Percentiles rank a stretch among this genome's conserved stretches.
Evolutionary conservation across 2,329 filamentous ascomycete species (phyloP).

Genomic region (Parastagonospora nodorum): DNA sequence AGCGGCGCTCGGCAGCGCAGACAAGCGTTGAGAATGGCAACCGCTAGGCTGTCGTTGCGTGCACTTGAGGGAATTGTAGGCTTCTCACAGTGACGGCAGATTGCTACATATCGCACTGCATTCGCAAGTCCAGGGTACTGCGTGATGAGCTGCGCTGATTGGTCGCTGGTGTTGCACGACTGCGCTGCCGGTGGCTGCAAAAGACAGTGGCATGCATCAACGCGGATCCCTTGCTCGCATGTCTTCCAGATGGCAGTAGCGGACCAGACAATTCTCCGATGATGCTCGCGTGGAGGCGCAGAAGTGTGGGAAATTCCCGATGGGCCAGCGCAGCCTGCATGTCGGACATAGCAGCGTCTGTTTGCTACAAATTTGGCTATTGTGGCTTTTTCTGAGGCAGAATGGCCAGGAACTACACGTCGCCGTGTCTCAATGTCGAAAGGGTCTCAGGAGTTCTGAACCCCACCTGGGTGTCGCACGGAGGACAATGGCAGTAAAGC

Average conservation of each 20-base stretch:
- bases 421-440: conserved; percentile 1
- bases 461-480: conserved; percentile 12
- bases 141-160: conserved; percentile 26
- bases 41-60: conserved; percentile 21
- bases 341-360: conserved; percentile 4
- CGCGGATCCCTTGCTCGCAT: conserved; percentile 36
- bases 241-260: conserved; percentile 24
- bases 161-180: conserved; percentile 32
- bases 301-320: conserved; percentile 19
- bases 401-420: neutral
- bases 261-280: conserved; percentile 23
- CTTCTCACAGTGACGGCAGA: conserved; percentile 36
- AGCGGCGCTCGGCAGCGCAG: conserved; percentile 26
- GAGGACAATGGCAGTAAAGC: conserved; percentile 13
- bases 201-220: conserved; percentile 40
- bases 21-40: conserved; percentile 18
- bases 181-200: conserved; percentile 26
- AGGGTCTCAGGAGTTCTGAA: conserved; percentile 2
- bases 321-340: conserved; percentile 6
- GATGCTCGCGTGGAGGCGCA: conserved; percentile 13
- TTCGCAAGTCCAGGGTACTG: conserved; percentile 26
- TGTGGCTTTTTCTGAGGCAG: neutral
- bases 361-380: conserved; percentile 5
- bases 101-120: conserved; percentile 40
- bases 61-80: conserved; percentile 31